Base-by-base conservation (phyloP, 2,329 filamentous ascomycete species). In the Didymella pinodella region DNA sequence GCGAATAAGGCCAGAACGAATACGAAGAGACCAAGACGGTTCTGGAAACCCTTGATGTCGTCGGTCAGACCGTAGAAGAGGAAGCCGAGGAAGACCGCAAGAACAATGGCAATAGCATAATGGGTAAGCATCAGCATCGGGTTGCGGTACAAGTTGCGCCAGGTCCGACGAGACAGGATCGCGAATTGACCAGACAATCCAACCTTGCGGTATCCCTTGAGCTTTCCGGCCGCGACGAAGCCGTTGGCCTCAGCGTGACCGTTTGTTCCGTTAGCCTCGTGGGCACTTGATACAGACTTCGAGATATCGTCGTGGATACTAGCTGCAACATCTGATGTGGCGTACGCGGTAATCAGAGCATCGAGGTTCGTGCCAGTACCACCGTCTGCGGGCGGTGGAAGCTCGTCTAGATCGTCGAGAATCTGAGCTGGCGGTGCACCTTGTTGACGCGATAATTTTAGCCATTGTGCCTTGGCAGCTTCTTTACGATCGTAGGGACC, bases 71-170 rank as follows among this genome's bases (percentile, higher is more conserved):
- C 95, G 70, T 98, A 99, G 81, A 98, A 99, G 12, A 99, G 85
- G 78, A 91, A 98, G 3, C 95, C 95, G 2, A 94, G 93, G 57
- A 99, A 90, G 5, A 98, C 94, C 1, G 93, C 95, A 6, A 99
- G 85, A 0, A 98, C 81, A 61, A 99, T 98, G 7, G 95, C 93
- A 66, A 97, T 98, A 36, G 95, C 95, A 74, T 98, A 99, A 79
- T 99, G 95, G 0, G 93, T 97, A 57, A 99, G 85, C 95, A 99
- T 99, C 59, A 99, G 82, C 86, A 98, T 93, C 1, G 95, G 95
- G 76, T 99, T 97, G 57, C 95, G 89, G 81, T 99, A 98, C 7
- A 99, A 84, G 73, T 99, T 99, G 73, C 91, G 93, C 94, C 94
- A 99, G 0, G 95, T 99, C 45, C 95, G 88, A 69, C 88, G 85